A percentile compares a stretch with the other conserved stretches of the same genome.
phyloP scores from a whole-genome alignment of 768 basidiomycete species.

The Psilocybe sp. region DNA sequence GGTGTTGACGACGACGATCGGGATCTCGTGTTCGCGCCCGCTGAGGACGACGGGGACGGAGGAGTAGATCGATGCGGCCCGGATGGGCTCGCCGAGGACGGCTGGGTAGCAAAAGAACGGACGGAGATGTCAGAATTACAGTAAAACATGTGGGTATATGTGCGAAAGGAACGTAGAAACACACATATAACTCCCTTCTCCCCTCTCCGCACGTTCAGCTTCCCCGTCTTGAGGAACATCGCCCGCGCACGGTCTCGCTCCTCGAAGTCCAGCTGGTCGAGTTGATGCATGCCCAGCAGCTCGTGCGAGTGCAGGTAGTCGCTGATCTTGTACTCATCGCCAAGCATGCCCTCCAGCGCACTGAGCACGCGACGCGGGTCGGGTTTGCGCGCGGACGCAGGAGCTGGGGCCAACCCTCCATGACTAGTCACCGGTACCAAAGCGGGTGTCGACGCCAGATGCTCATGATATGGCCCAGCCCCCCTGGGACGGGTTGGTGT shows the following conservation, averaged over 20 bases:
- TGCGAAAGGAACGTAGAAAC: neutral
- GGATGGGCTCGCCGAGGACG: slow-evolving; percentile 34
- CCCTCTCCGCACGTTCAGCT: slow-evolving; percentile 6
- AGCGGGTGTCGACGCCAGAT: neutral
- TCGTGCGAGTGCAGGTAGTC: slow-evolving; percentile 16
- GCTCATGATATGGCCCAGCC: no score
- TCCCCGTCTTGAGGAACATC: slow-evolving; percentile 1
- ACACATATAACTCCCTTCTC: slow-evolving; percentile 7
- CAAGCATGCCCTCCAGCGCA: slow-evolving; percentile 13
- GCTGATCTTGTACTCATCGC: neutral
- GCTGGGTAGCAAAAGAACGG: slow-evolving; percentile 12
- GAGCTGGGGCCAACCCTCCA: neutral
- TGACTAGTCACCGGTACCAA: neutral
- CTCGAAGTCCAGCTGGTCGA: slow-evolving; percentile 20
- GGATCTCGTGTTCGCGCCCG: slow-evolving; percentile 34
- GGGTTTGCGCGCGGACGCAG: slow-evolving; percentile 17
- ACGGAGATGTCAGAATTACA: neutral
- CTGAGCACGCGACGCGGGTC: slow-evolving; percentile 18
- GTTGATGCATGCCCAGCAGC: slow-evolving; percentile 17
- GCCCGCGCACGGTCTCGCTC: slow-evolving; percentile 11
- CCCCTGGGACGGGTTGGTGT: neutral
- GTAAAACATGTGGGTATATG: neutral
- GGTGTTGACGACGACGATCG: slow-evolving; percentile 36
- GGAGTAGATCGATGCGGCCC: slow-evolving; percentile 31
- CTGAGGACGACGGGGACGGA: slow-evolving; percentile 30